Evolutionary conservation across 2,329 filamentous ascomycete species (phyloP), one percentile per base, ranked within the genome.

Genomic region (Botryotinia convoluta): DNA sequence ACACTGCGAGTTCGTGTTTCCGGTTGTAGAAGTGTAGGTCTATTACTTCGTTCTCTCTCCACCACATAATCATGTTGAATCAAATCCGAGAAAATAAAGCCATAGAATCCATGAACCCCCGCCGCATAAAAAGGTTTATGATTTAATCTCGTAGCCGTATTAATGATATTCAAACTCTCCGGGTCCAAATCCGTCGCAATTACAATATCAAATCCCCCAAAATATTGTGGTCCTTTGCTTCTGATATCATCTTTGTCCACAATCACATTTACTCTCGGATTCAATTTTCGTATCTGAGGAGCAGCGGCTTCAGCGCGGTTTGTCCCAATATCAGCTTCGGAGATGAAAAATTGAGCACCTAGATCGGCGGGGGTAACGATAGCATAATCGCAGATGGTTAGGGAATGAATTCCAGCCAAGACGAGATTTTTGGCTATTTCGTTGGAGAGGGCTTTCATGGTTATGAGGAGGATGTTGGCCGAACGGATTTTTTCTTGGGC

Each of bases 401-500:
- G 87, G 45, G 94, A 95, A 73, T 93, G 92, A 79, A 99, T 92
- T 74, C 96, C 96, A 35, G 96, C 95, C 4, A 99, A 89, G 29
- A 98, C 95, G 35, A 99, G 90, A 81, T 98, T 99, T 86, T 99
- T 99, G 76, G 96, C 95, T 72, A 98, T 92, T 84, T 99, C 96
- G 81, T 95, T 97, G 73, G 93, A 94, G 26, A 99, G 88, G 0
- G 93, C 94, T 80, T 92, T 93, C 82, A 97, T 90, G 44, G 91
- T 94, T 77, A 99, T 91, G 75, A 99, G 89, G 63, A 98, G 90
- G 78, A 99, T 92, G 80, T 94, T 94, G 74, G 96, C 94, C 74
- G 89, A 92, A 78, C 95, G 93, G 73, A 99, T 94, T 81, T 92
- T 94, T 81, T 97, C 92, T 82, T 99, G 96, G 10, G 96, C 96